Base-by-base conservation (phyloP, 106 monocot genomes). In the Dendrobium chrysotoxum region DNA sequence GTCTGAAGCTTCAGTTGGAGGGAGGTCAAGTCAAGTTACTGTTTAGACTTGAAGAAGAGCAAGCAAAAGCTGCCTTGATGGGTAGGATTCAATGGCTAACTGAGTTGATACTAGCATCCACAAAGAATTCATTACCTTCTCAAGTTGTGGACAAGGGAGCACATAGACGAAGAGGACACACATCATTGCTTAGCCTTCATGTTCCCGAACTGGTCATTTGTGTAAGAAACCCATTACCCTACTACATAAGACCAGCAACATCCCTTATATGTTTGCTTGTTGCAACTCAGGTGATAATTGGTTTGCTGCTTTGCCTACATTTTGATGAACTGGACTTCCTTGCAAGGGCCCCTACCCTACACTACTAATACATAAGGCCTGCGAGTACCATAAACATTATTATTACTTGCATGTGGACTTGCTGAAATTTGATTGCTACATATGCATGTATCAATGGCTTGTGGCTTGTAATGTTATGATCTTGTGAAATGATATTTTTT, bases 1-100 rank as follows among this genome's bases (percentile, higher is more conserved):
- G 87, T 76, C 79, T 99, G 84, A 99, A 99, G 81, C 88, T 91
- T 83, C 91, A 99, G 98, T 85, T 98, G 82, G 97, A 98, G 87
- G 97, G 92, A 80, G 97, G 97, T 45, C 94, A 98, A 94, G 97
- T 98, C 15, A 92, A 92, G 85, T 76, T 98, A 72, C 97, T 89
- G 40, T 94, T 94, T 55, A 94, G 95, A 85, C 55, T 99, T 78
- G 95, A 99, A 88, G 98, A 99, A 79, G 98, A 99, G 57, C 92
- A 99, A 84, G 98, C 92, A 78, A 95, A 99, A 86, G 92, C 95
- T 80, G 95, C 98, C 4, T 82, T 99, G 75, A 91, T 99, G 98
- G 91, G 98, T 77, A 87, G 98, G 72, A 99, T 99, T 85, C 98
- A 99, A 80, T 82, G 98, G 28, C 41, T 99, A 78, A 99, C 98